phyloP scores from a whole-genome alignment of 345 rosid genomes.

The Lumnitzera racemosa region DNA sequence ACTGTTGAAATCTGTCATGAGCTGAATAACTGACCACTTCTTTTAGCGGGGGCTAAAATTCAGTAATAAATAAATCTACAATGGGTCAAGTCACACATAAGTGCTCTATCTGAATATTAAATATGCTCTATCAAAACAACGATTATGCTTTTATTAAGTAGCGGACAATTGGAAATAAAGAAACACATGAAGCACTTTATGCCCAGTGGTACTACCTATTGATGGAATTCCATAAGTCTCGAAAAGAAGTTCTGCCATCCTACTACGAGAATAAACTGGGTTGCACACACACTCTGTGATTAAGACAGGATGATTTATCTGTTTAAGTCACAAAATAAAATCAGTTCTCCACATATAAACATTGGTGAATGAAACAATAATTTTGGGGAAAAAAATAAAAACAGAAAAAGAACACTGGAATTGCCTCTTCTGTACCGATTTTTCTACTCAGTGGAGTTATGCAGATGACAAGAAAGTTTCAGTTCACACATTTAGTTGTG shows the following conservation, averaged over 20 bases:
- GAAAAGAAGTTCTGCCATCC: constrained; percentile 97
- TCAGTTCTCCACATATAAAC: constrained; percentile 23
- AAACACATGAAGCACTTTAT: not conserved
- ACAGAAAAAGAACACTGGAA: not conserved
- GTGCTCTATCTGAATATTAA: no score
- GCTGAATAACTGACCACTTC: no score
- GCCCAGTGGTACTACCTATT: constrained; percentile 45
- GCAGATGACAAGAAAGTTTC: no score
- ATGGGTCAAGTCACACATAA: no score
- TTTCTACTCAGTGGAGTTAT: no score
- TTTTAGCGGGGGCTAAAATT: no score
- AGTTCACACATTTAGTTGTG: no score
- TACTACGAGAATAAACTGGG: constrained; percentile 88
- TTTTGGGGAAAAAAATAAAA: not conserved
- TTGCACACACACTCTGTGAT: constrained; percentile 92
- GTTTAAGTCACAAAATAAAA: constrained; percentile 49
- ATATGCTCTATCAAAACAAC: no score
- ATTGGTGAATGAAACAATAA: constrained; percentile 6
- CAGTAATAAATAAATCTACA: no score
- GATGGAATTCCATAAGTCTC: constrained; percentile 98
- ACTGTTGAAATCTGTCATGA: no score
- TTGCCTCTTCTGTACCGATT: not conserved
- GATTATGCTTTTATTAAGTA: no score
- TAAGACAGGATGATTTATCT: constrained; percentile 92
- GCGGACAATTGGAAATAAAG: not conserved